These are phyloP conservation scores for Phlyctochytrium bullatum DNA, from an alignment of 192 early-diverging fungal species.

Conservation along the genomic window DNA sequence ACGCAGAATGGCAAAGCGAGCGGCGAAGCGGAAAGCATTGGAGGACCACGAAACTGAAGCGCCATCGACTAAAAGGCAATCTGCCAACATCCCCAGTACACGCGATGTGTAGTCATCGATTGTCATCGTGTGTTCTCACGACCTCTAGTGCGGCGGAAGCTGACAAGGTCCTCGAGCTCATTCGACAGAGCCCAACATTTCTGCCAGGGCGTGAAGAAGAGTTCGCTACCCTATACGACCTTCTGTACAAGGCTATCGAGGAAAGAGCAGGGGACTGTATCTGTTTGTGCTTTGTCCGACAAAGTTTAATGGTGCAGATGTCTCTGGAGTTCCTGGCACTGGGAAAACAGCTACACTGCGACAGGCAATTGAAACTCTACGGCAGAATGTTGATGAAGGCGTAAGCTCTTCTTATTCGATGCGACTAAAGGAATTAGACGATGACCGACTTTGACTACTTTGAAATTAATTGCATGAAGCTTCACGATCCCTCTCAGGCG, in stretches of 20 bases:
- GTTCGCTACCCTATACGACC: constrained; percentile 75
- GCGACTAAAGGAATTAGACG: no score
- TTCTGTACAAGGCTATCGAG: constrained; percentile 75
- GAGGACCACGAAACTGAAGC: no score
- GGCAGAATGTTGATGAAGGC: constrained; percentile 52
- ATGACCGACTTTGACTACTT: constrained; percentile 71
- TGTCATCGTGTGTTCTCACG: not conserved
- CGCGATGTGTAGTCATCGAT: no score
- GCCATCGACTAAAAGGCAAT: no score
- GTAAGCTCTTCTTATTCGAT: no score
- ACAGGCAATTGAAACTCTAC: constrained; percentile 74
- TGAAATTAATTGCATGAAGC: constrained; percentile 97
- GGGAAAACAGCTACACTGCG: constrained; percentile 96
- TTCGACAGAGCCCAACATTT: constrained; percentile 87
- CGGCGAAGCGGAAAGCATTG: no score
- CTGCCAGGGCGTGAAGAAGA: constrained; percentile 95
- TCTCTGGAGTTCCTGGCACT: constrained; percentile 94
- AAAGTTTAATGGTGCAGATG: constrained; percentile 48
- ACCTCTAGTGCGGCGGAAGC: not conserved
- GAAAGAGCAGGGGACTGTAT: constrained; percentile 82
- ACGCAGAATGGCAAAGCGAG: no score
- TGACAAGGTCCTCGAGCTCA: constrained; percentile 57
- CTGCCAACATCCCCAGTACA: no score
- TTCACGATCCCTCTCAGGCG: constrained; percentile 86
- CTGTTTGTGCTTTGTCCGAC: constrained; percentile 52